Evolutionary conservation across 306 rosid genomes (phyloP), one percentile per base, ranked within the genome.

Genomic region (Fragaria nilgerrensis): DNA sequence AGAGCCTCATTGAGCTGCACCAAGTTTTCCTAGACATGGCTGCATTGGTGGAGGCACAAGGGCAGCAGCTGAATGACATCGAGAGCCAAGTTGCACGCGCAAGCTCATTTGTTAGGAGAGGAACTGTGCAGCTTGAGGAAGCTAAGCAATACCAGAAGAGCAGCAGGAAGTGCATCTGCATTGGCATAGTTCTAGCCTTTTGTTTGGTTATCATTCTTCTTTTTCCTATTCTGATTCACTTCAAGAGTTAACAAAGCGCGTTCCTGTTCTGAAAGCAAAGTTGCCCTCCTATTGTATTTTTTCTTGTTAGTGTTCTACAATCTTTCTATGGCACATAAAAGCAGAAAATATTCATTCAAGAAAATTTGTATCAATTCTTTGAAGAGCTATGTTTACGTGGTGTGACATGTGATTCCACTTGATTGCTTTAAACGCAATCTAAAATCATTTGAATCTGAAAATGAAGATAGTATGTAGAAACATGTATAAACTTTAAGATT

Each of bases 1-100:
- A 85, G 76, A 92, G 84, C 49, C 82, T 95, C 86, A 83, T 92
- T 9, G 97, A 92, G 80, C 70, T 95, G 15, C 97, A 95, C 68
- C 99, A 89, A 44, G 90, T 92, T 0, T 95, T 92, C 84, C 70
- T 95, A 80, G 97, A 92, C 81, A 95, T 95, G 99, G 99, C 97
- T 10, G 96, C 99, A 36, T 73, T 95, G 44, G 97, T 90, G 3
- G 96, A 92, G 37, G 81, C 99, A 20, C 99, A 95, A 73, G 97
- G 99, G 9, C 97, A 90, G 62, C 97, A 89, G 58, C 77, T 95
- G 49, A 92, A 90, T 37, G 92, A 88, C 83, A 95, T 92, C 5
- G 97, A 92, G 85, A 87, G 91, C 81, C 93, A 95, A 49, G 96
- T 95, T 0, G 92, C 89, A 3, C 97, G 88, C 12, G 98, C 96